Conservation (phyloP, 164 flowering plant genomes). For the Berberis vulgaris region DNA sequence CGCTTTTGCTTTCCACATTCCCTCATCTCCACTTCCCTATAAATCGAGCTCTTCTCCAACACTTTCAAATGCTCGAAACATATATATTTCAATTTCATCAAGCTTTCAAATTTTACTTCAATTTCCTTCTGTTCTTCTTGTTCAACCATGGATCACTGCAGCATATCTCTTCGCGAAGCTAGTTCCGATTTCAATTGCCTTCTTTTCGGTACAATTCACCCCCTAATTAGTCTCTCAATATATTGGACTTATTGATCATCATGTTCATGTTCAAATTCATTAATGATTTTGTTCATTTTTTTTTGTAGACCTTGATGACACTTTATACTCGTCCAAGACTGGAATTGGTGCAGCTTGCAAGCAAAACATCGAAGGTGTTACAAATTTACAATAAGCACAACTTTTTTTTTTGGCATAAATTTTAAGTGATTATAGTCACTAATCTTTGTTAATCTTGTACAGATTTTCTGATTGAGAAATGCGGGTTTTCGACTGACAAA, state of each 20-base stretch:
- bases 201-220: conserved; percentile 34
- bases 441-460: conserved; percentile 3
- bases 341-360: conserved; percentile 55
- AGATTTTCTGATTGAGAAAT: conserved; percentile 72
- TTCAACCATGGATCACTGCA: conserved; percentile 27
- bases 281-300: neutral
- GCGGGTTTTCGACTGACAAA: conserved; percentile 41
- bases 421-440: neutral
- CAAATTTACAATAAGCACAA: neutral
- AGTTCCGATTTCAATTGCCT: conserved; percentile 45
- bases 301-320: conserved; percentile 81
- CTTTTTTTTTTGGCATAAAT: neutral
- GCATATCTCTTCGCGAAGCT: conserved; percentile 14
- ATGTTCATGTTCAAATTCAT: neutral
- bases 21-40: too few species aligned
- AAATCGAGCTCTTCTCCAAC: too few species aligned
- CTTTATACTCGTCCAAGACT: conserved; percentile 50
- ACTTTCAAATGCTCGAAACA: too few species aligned
- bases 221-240: neutral
- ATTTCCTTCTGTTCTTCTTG: neutral
- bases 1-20: too few species aligned
- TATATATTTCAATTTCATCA: too few species aligned
- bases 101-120: too few species aligned
- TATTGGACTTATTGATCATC: neutral
- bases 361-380: conserved; percentile 67